Evolutionary conservation across 2,329 filamentous ascomycete species (phyloP).

Genomic region (Curvularia eragrostidis): DNA sequence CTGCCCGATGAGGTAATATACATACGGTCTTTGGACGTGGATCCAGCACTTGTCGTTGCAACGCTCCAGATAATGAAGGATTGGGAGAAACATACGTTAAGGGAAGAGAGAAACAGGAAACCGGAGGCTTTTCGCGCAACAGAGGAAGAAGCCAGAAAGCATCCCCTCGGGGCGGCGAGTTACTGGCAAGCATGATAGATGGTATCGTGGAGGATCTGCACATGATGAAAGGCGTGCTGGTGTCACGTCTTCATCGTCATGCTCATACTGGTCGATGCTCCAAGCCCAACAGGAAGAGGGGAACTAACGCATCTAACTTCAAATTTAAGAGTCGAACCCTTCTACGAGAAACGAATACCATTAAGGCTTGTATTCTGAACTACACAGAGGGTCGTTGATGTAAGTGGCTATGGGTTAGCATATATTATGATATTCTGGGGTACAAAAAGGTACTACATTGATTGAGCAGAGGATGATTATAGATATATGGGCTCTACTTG

Average conservation of each 20-base stretch:
- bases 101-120: conserved; percentile 30
- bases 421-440: background rate
- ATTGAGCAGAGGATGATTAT: no score
- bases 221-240: background rate
- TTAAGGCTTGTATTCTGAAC: background rate
- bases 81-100: conserved; percentile 40
- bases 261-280: background rate
- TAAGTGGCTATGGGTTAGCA: background rate
- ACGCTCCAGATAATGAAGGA: conserved; percentile 45
- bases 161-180: conserved; percentile 32
- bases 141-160: conserved; percentile 31
- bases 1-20: conserved; percentile 41
- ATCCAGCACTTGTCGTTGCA: conserved; percentile 38
- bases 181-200: conserved; percentile 30
- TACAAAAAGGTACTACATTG: no score
- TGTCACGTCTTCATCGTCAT: background rate
- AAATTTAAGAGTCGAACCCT: background rate
- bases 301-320: background rate
- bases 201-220: background rate
- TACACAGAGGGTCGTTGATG: background rate
- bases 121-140: conserved; percentile 28
- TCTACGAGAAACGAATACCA: background rate
- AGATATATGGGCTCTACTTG: no score
- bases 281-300: background rate
- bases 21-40: conserved; percentile 33